Conservation (phyloP, 345 rosid genomes). For the Psidium guajava region DNA sequence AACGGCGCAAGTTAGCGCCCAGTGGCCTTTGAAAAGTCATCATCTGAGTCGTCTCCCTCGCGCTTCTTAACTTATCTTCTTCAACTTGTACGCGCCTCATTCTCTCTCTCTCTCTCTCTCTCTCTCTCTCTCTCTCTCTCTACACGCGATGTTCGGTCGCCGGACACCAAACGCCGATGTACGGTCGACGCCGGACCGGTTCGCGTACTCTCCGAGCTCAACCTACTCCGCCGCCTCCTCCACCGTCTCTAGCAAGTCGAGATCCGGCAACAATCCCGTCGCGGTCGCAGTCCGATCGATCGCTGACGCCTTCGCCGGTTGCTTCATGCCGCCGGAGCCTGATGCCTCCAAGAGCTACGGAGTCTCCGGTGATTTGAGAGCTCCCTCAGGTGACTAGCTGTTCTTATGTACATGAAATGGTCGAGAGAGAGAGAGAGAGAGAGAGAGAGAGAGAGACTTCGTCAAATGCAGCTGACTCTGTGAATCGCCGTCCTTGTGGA, state of each 20-base stretch:
- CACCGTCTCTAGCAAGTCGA: constrained; percentile 23
- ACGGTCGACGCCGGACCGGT: constrained; percentile 27
- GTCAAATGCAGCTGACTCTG: not conserved
- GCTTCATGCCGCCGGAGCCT: constrained; percentile 68
- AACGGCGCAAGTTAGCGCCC: not conserved
- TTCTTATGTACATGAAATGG: not conserved
- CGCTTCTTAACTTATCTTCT: constrained; percentile 5
- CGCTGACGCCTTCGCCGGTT: constrained; percentile 43
- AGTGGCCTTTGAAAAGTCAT: not conserved
- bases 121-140: not conserved
- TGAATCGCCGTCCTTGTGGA: not conserved
- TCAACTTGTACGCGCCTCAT: not conserved
- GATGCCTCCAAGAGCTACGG: constrained; percentile 11
- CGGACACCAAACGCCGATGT: constrained; percentile 24
- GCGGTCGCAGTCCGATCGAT: constrained; percentile 31
- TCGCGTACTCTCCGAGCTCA: constrained; percentile 20
- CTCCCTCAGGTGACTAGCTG: constrained; percentile 20
- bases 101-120: not conserved
- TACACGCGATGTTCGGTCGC: constrained; percentile 12
- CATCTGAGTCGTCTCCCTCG: not conserved
- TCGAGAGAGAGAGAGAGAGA: not conserved
- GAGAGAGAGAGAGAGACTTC: not conserved
- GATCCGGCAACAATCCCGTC: constrained; percentile 20
- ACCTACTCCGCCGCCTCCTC: constrained; percentile 25
- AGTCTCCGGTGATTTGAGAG: constrained; percentile 21